phyloP scores from a whole-genome alignment of 2,329 filamentous ascomycete species.

The Talaromyces piceae region DNA sequence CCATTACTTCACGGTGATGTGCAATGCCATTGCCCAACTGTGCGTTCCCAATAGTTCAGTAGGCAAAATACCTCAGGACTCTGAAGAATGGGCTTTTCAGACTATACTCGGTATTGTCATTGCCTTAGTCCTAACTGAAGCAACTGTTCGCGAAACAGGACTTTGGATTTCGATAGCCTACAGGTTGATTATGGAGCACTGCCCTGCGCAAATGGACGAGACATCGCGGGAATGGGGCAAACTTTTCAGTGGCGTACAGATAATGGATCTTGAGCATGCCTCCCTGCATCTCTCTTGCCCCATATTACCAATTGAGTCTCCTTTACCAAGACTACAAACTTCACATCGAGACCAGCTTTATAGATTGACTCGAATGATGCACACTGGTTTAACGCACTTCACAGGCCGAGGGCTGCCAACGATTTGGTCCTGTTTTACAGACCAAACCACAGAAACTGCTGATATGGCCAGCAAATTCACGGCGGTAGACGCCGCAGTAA shows the following conservation, averaged over 20 bases:
- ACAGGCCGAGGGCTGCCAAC: conserved; percentile 11
- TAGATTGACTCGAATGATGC: conserved; percentile 11
- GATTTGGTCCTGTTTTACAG: conserved; percentile 10
- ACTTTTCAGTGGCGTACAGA: conserved; percentile 11
- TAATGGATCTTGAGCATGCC: conserved; percentile 11
- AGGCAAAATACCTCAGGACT: conserved; percentile 1
- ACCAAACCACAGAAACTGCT: neutral
- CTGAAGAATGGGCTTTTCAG: conserved; percentile 11
- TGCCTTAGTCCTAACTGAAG: conserved; percentile 8
- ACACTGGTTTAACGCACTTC: conserved; percentile 11
- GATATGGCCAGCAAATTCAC: conserved; percentile 2
- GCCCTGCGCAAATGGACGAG: conserved; percentile 9
- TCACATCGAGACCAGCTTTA: conserved; percentile 11
- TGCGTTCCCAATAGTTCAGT: conserved; percentile 6
- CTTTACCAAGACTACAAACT: conserved; percentile 7
- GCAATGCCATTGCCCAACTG: conserved; percentile 9
- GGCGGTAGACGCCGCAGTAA: conserved; percentile 8
- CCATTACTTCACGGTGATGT: conserved; percentile 8
- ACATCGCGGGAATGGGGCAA: conserved; percentile 12
- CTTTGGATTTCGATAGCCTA: conserved; percentile 12
- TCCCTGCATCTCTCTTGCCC: conserved; percentile 12
- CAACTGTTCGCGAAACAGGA: conserved; percentile 7
- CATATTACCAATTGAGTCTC: conserved; percentile 11
- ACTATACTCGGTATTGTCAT: conserved; percentile 11
- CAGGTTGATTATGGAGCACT: conserved; percentile 7